Conservation (phyloP, 1,139 yeast genomes). For the Scheffersomyces insectosa region DNA sequence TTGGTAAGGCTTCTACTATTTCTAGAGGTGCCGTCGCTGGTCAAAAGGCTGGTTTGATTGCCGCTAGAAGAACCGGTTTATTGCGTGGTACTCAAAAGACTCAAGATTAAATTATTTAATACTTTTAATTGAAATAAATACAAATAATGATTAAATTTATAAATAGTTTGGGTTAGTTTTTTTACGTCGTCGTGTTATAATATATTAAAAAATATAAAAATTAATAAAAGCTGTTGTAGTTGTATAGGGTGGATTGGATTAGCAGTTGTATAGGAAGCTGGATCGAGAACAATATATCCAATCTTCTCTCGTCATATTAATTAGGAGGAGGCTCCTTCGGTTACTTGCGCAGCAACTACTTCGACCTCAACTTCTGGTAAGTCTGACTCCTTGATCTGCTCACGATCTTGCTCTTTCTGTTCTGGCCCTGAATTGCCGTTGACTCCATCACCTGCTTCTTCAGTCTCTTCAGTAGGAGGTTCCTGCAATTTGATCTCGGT, state of each 20-base stretch:
- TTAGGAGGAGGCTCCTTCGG: neutral
- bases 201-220: neutral
- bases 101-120: conserved; percentile 52
- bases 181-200: conserved; percentile 1
- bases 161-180: conserved; percentile 2
- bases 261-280: neutral
- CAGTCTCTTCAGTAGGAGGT: neutral
- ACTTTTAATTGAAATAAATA: conserved; percentile 1
- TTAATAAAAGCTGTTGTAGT: neutral
- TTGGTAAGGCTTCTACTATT: conserved; percentile 99
- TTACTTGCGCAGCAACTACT: neutral
- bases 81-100: conserved; percentile 99
- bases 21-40: conserved; percentile 99
- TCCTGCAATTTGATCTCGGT: neutral
- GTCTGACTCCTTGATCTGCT: neutral
- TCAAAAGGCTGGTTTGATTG: conserved; percentile 99
- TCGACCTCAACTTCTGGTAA: conserved; percentile 1
- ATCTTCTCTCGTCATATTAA: neutral
- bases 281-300: neutral
- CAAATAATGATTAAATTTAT: neutral
- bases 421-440: neutral
- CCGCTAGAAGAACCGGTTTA: conserved; percentile 99
- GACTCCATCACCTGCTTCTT: neutral
- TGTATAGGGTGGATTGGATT: neutral
- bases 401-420: neutral